These are phyloP conservation scores for Podospora pseudopauciseta DNA, from an alignment of 495 filamentous ascomycete genomes.

Conservation along the genomic window DNA sequence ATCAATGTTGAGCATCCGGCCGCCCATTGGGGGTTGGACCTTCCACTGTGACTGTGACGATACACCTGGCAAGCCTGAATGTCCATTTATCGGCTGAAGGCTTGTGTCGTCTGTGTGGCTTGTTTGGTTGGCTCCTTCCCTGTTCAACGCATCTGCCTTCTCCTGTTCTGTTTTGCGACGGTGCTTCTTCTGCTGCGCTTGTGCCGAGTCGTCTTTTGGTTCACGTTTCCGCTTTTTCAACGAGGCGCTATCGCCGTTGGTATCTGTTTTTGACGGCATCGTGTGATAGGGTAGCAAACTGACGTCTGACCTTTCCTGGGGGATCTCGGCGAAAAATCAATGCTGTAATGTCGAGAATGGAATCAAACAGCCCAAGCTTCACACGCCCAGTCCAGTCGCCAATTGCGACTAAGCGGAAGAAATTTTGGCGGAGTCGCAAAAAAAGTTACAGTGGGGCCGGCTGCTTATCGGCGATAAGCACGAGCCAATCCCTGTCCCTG, in stretches of 20 bases:
- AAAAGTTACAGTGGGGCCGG: slow-evolving; percentile 34
- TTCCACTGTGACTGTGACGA: slow-evolving; percentile 46
- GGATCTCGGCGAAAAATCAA: not conserved
- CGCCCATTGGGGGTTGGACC: slow-evolving; percentile 59
- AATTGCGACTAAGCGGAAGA: slow-evolving; percentile 25
- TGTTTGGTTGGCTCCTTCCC: slow-evolving; percentile 9
- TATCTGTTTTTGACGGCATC: slow-evolving; percentile 26
- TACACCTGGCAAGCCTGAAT: slow-evolving; percentile 17
- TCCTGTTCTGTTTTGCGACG: slow-evolving; percentile 28
- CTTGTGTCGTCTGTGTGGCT: not conserved
- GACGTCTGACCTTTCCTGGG: not conserved
- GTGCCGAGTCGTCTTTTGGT: slow-evolving; percentile 29
- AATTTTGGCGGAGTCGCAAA: slow-evolving; percentile 34
- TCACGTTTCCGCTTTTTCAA: slow-evolving; percentile 38
- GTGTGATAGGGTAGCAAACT: not conserved
- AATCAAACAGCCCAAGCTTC: slow-evolving; percentile 13
- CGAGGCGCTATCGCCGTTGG: slow-evolving; percentile 30
- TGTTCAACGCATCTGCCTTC: slow-evolving; percentile 14
- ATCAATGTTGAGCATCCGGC: slow-evolving; percentile 67
- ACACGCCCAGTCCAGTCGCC: slow-evolving; percentile 3
- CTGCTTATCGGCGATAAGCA: slow-evolving; percentile 34
- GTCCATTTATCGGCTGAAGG: slow-evolving; percentile 10
- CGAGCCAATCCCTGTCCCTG: slow-evolving; percentile 20
- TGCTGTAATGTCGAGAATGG: not conserved
- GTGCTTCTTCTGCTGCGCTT: slow-evolving; percentile 26